Evolutionary conservation across 768 basidiomycete genomes (phyloP).

Genomic region (Trametes maxima): DNA sequence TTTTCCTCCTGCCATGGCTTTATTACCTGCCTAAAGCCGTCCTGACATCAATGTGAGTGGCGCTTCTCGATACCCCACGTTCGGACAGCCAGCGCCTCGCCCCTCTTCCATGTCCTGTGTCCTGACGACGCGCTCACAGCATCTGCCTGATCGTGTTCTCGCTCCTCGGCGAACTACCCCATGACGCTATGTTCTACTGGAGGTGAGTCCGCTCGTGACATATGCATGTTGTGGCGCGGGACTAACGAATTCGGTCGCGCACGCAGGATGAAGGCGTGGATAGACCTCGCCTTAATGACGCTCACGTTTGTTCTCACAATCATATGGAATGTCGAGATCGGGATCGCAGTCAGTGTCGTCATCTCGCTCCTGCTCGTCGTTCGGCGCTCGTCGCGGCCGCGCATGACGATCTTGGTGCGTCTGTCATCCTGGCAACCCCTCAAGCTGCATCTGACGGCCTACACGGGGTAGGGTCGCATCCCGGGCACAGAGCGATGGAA

Average conservation of each 20-base stretch:
- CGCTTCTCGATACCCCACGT: background rate
- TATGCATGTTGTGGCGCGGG: constrained; percentile 4
- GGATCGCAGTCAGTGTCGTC: constrained; percentile 85
- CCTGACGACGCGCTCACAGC: constrained; percentile 40
- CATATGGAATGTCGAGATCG: constrained; percentile 90
- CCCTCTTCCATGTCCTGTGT: background rate
- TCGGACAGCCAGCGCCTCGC: background rate
- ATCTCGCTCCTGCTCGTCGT: constrained; percentile 90
- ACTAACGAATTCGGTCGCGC: background rate
- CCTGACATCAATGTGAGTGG: constrained; percentile 78
- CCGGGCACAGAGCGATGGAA: constrained; percentile 91
- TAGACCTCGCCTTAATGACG: constrained; percentile 82
- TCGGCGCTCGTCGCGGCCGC: constrained; percentile 81
- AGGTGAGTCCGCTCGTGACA: constrained; percentile 57
- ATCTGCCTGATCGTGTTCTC: constrained; percentile 85
- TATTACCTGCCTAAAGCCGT: constrained; percentile 90
- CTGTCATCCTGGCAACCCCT: background rate
- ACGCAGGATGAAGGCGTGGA: constrained; percentile 86
- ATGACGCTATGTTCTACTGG: constrained; percentile 86
- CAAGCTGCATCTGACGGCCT: background rate
- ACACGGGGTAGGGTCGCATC: constrained; percentile 65
- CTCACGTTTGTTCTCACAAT: constrained; percentile 89
- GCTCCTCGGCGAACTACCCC: constrained; percentile 82
- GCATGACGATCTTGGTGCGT: constrained; percentile 88
- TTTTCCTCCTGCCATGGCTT: constrained; percentile 85